Percentiles rank a stretch among this genome's conserved stretches.
These are phyloP conservation scores for Arachis hypogaea DNA, from an alignment of 306 rosid genomes.

Conservation along the genomic window DNA sequence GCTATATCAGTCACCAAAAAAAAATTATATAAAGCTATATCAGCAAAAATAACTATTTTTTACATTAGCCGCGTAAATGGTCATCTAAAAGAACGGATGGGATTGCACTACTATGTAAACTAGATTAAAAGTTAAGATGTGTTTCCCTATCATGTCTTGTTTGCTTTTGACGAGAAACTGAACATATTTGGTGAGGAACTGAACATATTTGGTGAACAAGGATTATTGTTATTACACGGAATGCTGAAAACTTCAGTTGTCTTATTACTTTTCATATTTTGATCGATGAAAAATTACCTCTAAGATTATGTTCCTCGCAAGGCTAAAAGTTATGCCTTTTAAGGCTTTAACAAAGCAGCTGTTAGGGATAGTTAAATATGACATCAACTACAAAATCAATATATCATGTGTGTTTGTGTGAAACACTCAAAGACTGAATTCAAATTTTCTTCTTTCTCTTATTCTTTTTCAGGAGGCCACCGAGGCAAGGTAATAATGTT, in stretches of 20 bases:
- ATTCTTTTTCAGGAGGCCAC: slow-evolving; percentile 47
- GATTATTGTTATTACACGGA: neutral
- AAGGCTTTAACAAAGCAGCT: neutral
- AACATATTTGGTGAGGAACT: neutral
- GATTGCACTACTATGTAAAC: too few relatives aligned
- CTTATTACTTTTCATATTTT: neutral
- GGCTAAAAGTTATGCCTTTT: neutral
- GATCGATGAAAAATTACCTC: too few relatives aligned
- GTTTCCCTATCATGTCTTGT: neutral
- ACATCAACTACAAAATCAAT: neutral
- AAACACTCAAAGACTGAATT: neutral
- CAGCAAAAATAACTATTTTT: too few relatives aligned
- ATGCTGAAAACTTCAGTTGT: neutral
- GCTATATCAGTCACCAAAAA: too few relatives aligned
- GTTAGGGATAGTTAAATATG: neutral
- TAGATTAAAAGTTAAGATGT: neutral
- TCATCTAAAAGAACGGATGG: too few relatives aligned
- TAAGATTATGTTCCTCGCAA: too few relatives aligned
- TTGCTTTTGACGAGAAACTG: neutral
- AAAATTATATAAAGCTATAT: too few relatives aligned
- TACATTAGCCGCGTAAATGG: too few relatives aligned
- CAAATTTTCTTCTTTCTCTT: neutral
- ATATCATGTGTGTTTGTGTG: too few relatives aligned
- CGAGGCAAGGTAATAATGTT: slow-evolving; percentile 54
- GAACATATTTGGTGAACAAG: too few relatives aligned